phyloP scores from a whole-genome alignment of 345 rosid species.

The Aquilaria sinensis region DNA sequence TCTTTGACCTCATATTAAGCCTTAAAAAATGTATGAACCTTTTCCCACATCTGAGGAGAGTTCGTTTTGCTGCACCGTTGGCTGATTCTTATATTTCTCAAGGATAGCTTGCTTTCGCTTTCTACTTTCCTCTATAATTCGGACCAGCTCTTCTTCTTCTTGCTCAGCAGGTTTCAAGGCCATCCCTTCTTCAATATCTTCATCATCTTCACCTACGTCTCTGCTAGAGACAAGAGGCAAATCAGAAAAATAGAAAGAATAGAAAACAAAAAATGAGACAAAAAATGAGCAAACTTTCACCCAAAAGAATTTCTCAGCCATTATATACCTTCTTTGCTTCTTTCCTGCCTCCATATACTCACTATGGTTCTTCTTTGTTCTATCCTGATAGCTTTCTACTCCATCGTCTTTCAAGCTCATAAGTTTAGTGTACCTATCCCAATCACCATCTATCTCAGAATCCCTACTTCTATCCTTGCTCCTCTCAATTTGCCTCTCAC shows the following conservation, averaged over 20 bases:
- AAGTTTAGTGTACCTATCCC: conserved; percentile 27
- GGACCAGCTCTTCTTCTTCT: conserved; percentile 83
- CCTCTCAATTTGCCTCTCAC: conserved; percentile 32
- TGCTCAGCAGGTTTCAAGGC: conserved; percentile 54
- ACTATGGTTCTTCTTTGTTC: conserved; percentile 24
- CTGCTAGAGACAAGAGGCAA: conserved; percentile 20
- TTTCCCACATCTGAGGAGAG: conserved; percentile 23
- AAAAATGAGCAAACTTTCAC: conserved; percentile 1
- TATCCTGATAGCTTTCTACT: conserved; percentile 16
- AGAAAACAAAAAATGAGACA: conserved; percentile 1
- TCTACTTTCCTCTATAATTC: conserved; percentile 90
- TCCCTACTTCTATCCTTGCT: conserved; percentile 41
- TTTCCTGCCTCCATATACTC: conserved; percentile 30
- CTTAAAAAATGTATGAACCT: conserved; percentile 24
- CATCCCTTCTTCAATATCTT: conserved; percentile 58
- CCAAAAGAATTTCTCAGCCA: neutral
- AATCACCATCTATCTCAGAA: conserved; percentile 22
- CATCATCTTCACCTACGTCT: conserved; percentile 45
- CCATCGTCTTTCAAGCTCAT: conserved; percentile 28
- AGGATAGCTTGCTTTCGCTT: conserved; percentile 75
- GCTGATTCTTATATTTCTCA: conserved; percentile 61
- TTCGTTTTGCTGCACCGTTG: conserved; percentile 37
- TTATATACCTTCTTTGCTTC: conserved; percentile 36
- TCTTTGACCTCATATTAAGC: neutral
- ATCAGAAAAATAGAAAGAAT: conserved; percentile 3